Percentiles rank a stretch among this genome's conserved stretches.
Conservation (phyloP, 2,329 filamentous ascomycete genomes). For the Fragosphaeria purpurea region DNA sequence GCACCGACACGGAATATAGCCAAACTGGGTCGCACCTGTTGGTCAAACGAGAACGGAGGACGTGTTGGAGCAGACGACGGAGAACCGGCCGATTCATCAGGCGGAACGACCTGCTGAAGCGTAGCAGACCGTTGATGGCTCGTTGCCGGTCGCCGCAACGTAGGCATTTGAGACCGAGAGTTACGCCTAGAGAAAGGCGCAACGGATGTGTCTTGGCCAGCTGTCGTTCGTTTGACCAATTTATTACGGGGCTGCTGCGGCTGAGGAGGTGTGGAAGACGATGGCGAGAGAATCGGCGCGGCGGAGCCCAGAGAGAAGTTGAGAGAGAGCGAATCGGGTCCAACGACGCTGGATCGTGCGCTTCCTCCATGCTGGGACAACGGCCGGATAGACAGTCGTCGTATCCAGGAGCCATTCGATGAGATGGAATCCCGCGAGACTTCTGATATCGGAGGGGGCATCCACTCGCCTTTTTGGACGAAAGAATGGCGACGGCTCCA, state of each 20-base stretch:
- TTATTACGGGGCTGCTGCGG: slow-evolving; percentile 56
- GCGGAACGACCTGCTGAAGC: slow-evolving; percentile 40
- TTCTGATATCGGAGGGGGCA: slow-evolving; percentile 30
- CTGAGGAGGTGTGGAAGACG: slow-evolving; percentile 19
- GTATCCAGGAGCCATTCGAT: slow-evolving; percentile 61
- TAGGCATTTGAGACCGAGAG: slow-evolving; percentile 52
- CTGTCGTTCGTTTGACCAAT: slow-evolving; percentile 62
- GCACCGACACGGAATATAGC: slow-evolving; percentile 12
- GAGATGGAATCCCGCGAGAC: slow-evolving; percentile 46
- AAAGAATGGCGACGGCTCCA: slow-evolving; percentile 33
- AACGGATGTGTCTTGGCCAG: slow-evolving; percentile 35
- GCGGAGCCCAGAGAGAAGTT: slow-evolving; percentile 57
- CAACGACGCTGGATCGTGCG: slow-evolving; percentile 48
- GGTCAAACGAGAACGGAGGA: slow-evolving; percentile 24
- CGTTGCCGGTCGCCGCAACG: slow-evolving; percentile 63
- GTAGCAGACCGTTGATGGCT: slow-evolving; percentile 70
- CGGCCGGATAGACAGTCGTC: slow-evolving; percentile 57
- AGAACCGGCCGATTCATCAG: slow-evolving; percentile 11
- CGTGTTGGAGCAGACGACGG: slow-evolving; percentile 9
- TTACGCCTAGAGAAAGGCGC: slow-evolving; percentile 34
- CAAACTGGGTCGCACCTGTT: slow-evolving; percentile 19
- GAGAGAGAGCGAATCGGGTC: slow-evolving; percentile 55
- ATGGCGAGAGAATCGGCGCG: slow-evolving; percentile 48
- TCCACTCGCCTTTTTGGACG: slow-evolving; percentile 28
- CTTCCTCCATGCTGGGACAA: slow-evolving; percentile 52